Percentiles rank a stretch among this genome's conserved stretches.
phyloP scores from a whole-genome alignment of 176 grass and related monocot species.

The Panicum miliaceum region DNA sequence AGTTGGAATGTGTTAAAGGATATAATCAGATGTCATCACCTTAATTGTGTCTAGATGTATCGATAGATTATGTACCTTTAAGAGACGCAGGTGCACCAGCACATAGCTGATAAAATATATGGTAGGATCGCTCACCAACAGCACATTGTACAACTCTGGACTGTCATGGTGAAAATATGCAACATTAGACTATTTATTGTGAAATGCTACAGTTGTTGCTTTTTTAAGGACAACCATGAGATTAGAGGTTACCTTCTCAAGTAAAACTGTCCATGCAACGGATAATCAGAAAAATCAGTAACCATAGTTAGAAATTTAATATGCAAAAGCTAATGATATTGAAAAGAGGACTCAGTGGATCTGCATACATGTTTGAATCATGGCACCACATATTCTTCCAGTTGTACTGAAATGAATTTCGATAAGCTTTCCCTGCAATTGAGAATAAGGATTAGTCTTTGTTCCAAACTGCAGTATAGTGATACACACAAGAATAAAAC shows the following conservation, averaged over 20 bases:
- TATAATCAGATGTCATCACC: slow-evolving; percentile 9
- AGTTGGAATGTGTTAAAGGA: slow-evolving; percentile 16
- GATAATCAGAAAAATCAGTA: slow-evolving; percentile 43
- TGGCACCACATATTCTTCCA: slow-evolving; percentile 92
- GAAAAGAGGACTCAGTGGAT: slow-evolving; percentile 19
- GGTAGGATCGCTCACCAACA: slow-evolving; percentile 86
- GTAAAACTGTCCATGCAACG: slow-evolving; percentile 75
- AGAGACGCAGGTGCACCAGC: slow-evolving; percentile 70
- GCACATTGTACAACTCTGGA: slow-evolving; percentile 97
- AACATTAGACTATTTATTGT: slow-evolving; percentile 13
- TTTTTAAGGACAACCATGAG: slow-evolving; percentile 25
- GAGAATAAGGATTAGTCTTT: slow-evolving; percentile 20
- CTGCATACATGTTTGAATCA: slow-evolving; percentile 95
- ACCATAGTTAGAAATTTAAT: slow-evolving; percentile 43
- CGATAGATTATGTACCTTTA: slow-evolving; percentile 61
- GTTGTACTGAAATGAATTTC: slow-evolving; percentile 97
- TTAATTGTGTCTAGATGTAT: slow-evolving; percentile 10
- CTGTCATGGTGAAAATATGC: slow-evolving; percentile 54
- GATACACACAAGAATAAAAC: slow-evolving; percentile 49
- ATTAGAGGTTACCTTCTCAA: slow-evolving; percentile 85
- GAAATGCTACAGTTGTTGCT: neutral
- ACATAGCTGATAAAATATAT: slow-evolving; percentile 99
- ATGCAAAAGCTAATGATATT: slow-evolving; percentile 36
- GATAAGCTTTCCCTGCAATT: slow-evolving; percentile 89
- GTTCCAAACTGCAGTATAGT: slow-evolving; percentile 7